Conservation (phyloP, 192 early-diverging fungal genomes). For the Chytriomyces sp. region DNA sequence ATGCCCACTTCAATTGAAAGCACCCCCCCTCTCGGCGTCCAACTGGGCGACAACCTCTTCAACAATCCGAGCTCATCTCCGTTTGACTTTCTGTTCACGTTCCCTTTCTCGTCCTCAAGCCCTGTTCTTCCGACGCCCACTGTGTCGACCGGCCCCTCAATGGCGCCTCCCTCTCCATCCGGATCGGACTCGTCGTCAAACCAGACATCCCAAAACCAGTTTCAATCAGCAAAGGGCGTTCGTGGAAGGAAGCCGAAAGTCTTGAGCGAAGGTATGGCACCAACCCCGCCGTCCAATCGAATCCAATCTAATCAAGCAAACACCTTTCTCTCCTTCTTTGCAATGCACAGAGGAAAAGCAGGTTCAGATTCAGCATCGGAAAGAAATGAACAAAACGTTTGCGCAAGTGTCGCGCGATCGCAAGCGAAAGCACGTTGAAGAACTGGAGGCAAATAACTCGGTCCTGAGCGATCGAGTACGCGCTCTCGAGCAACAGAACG, state of each 20-base stretch:
- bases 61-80: neutral
- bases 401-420: constrained; percentile 25
- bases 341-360: constrained; percentile 12
- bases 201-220: neutral
- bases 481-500: constrained; percentile 14
- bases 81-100: constrained; percentile 20
- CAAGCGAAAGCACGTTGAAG: constrained; percentile 34
- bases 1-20: no score
- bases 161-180: constrained; percentile 8
- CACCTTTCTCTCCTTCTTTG: no score
- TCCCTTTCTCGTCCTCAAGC: neutral
- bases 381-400: constrained; percentile 33
- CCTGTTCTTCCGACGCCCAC: neutral
- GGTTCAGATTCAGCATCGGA: constrained; percentile 10
- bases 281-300: neutral
- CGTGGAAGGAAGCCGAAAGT: constrained; percentile 23
- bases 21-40: neutral
- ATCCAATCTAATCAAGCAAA: no score
- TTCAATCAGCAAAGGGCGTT: neutral
- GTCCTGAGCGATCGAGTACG: constrained; percentile 4
- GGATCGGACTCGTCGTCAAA: neutral
- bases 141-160: neutral
- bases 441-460: constrained; percentile 24
- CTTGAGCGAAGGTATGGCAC: constrained; percentile 14
- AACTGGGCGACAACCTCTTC: neutral